Evolutionary conservation across 495 filamentous ascomycete genomes (phyloP).

Genomic region (Neurospora sp.): DNA sequence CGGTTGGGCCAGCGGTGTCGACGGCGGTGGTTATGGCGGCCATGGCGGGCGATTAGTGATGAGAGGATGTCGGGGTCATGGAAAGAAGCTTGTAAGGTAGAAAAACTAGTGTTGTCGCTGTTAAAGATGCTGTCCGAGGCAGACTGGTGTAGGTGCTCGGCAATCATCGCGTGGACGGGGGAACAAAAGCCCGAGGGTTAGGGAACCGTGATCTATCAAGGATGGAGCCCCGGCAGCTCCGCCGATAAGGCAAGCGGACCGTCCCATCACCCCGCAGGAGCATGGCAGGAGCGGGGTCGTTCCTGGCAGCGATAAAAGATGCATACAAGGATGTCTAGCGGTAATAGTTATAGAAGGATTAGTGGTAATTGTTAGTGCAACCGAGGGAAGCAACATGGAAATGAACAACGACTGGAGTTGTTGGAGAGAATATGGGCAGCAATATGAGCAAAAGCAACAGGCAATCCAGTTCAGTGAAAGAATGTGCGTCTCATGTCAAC

Average conservation of each 20-base stretch:
- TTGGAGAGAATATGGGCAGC: too few species aligned
- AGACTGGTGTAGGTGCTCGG: not conserved
- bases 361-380: not conserved
- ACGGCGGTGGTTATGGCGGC: constrained; percentile 1
- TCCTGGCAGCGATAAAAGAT: too few species aligned
- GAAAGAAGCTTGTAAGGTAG: not conserved
- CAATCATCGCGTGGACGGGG: not conserved
- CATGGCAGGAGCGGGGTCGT: not conserved
- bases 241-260: not conserved
- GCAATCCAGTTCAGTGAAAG: too few species aligned
- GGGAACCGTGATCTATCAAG: not conserved
- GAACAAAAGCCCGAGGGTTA: not conserved
- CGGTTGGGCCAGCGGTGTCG: not conserved
- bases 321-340: too few species aligned
- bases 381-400: not conserved
- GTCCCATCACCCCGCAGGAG: not conserved
- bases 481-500: not conserved
- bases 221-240: not conserved
- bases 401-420: too few species aligned
- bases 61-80: not conserved
- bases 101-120: not conserved
- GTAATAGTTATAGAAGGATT: not conserved
- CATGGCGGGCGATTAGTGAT: constrained; percentile 8
- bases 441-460: too few species aligned
- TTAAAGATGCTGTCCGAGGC: not conserved